A percentile compares a stretch with the other conserved stretches of the same genome.
These are phyloP conservation scores for Angophora floribunda DNA, from an alignment of 345 rosid genomes.

Conservation along the genomic window DNA sequence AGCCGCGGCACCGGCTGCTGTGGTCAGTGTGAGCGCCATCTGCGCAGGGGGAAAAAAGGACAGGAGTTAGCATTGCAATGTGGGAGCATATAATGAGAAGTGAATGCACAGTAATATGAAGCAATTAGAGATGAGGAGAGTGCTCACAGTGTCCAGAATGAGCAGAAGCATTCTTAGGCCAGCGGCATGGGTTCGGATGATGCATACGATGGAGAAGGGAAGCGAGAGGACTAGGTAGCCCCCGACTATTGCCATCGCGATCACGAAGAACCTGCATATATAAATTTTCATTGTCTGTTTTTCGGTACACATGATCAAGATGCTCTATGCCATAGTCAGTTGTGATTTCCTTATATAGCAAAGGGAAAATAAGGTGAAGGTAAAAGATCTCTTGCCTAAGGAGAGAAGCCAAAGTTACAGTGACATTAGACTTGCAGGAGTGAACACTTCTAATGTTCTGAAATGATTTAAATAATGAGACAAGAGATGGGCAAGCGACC, in stretches of 20 bases:
- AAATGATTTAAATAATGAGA: not conserved
- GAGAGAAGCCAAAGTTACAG: not conserved
- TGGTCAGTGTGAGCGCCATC: conserved; percentile 48
- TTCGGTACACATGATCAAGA: not conserved
- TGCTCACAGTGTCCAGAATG: conserved; percentile 51
- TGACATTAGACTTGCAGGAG: not conserved
- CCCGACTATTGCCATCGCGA: conserved; percentile 48
- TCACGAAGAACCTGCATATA: conserved; percentile 61
- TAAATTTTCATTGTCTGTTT: not conserved
- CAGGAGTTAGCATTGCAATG: not conserved
- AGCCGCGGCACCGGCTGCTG: conserved; percentile 57
- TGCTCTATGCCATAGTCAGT: not conserved
- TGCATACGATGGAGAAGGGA: conserved; percentile 66
- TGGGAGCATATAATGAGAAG: not conserved
- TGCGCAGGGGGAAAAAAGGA: not conserved
- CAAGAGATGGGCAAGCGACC: not conserved
- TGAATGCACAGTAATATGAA: not conserved
- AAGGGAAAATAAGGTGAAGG: not conserved
- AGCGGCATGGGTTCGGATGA: conserved; percentile 59
- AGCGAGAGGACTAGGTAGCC: conserved; percentile 76
- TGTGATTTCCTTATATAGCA: not conserved
- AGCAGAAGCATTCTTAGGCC: conserved; percentile 55
- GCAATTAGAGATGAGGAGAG: not conserved
- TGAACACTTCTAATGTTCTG: not conserved
- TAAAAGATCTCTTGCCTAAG: not conserved